Evolutionary conservation across 805 yeast species (phyloP).

Genomic region (Kodamaea kakaduensis): DNA sequence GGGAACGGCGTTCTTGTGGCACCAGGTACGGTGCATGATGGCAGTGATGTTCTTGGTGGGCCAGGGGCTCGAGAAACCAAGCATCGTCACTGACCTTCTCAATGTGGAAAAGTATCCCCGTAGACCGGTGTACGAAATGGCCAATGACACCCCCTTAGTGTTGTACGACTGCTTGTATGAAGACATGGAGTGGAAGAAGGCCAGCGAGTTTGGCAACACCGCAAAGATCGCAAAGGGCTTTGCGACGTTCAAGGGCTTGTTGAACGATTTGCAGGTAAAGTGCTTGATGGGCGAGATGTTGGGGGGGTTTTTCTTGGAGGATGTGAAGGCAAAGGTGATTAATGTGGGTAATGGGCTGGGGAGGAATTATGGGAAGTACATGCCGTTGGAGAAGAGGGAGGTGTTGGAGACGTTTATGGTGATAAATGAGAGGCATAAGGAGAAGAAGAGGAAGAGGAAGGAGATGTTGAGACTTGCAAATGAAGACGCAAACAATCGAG

Average conservation of each 20-base stretch:
- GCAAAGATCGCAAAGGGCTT: constrained; percentile 40
- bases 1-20: constrained; percentile 95
- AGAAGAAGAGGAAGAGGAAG: constrained; percentile 29
- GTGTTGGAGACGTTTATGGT: constrained; percentile 62
- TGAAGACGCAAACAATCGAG: too few relatives aligned
- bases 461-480: constrained; percentile 6
- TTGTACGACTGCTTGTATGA: constrained; percentile 80
- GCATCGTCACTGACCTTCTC: constrained; percentile 54
- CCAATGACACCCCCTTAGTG: constrained; percentile 82
- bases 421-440: constrained; percentile 60
- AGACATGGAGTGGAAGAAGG: constrained; percentile 62
- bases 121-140: constrained; percentile 84
- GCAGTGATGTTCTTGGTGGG: constrained; percentile 80
- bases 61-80: constrained; percentile 63
- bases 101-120: constrained; percentile 54
- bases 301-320: constrained; percentile 30
- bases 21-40: constrained; percentile 95
- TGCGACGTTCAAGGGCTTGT: constrained; percentile 44
- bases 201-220: constrained; percentile 21
- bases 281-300: constrained; percentile 49
- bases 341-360: constrained; percentile 82
- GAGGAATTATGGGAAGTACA: constrained; percentile 51
- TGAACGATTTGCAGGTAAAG: constrained; percentile 57
- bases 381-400: constrained; percentile 53
- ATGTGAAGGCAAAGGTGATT: constrained; percentile 12